These are phyloP conservation scores for Leishmania tropica DNA, from an alignment of 208 protist genomes.

Conservation along the genomic window DNA sequence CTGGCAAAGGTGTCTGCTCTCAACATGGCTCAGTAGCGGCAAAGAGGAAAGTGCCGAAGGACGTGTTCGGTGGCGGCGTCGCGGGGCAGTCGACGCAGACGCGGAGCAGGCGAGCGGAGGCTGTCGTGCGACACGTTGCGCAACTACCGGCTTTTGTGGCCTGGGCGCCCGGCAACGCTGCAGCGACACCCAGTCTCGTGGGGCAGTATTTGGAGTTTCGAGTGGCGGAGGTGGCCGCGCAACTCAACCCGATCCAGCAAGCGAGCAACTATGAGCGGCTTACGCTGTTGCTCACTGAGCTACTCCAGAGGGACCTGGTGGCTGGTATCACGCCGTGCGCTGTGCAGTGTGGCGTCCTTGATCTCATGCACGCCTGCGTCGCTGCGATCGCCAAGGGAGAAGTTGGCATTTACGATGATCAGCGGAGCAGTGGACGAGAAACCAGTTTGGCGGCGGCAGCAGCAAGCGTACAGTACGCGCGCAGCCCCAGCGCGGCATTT, in stretches of 20 bases:
- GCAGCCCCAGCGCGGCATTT: background rate
- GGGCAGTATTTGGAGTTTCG: constrained; percentile 23
- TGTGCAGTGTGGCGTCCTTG: constrained; percentile 57
- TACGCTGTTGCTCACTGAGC: constrained; percentile 52
- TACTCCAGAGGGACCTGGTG: constrained; percentile 53
- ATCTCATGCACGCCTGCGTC: constrained; percentile 14
- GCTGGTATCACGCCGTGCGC: constrained; percentile 67
- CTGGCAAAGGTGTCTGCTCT: background rate
- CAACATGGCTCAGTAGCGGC: background rate
- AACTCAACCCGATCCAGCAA: constrained; percentile 23
- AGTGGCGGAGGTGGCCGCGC: constrained; percentile 22
- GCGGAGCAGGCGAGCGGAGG: constrained; percentile 14
- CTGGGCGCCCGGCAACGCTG: constrained; percentile 2
- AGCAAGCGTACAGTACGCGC: background rate
- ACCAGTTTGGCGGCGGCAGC: background rate
- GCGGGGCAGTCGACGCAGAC: background rate
- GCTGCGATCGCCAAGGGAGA: constrained; percentile 21
- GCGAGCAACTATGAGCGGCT: constrained; percentile 36
- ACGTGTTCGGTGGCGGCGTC: background rate
- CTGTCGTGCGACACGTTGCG: constrained; percentile 21
- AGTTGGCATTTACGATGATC: background rate
- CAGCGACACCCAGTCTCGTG: constrained; percentile 8
- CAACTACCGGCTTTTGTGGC: constrained; percentile 25
- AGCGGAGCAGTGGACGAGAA: background rate
- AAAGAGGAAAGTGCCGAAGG: constrained; percentile 3